A percentile compares a stretch with the other conserved stretches of the same genome.
Evolutionary conservation across 2,329 filamentous ascomycete species (phyloP).

Genomic region (Cylindrodendrum hubeiense): DNA sequence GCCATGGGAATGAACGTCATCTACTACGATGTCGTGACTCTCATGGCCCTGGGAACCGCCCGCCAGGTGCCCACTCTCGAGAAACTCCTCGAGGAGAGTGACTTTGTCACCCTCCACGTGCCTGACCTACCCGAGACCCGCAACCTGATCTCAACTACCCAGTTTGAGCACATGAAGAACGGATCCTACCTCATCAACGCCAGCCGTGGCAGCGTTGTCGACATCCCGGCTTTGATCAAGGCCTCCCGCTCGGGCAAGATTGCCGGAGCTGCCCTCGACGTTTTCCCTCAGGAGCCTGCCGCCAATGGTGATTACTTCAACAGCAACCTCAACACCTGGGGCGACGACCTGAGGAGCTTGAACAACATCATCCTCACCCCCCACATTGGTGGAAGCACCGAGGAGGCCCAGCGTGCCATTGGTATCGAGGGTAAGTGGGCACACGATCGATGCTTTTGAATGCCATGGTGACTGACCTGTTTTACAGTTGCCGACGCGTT

Average conservation of each 20-base stretch:
- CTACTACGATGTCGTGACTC: slow-evolving; percentile 93
- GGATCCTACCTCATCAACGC: slow-evolving; percentile 97
- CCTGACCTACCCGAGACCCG: slow-evolving; percentile 93
- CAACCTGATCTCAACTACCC: slow-evolving; percentile 85
- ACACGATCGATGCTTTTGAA: background rate
- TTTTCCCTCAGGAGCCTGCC: slow-evolving; percentile 93
- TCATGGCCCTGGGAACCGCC: slow-evolving; percentile 94
- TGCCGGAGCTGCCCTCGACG: slow-evolving; percentile 94
- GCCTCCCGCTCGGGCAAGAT: slow-evolving; percentile 88
- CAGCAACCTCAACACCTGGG: slow-evolving; percentile 84
- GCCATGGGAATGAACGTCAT: slow-evolving; percentile 98
- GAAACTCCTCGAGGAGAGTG: slow-evolving; percentile 80
- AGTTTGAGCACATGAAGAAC: slow-evolving; percentile 91
- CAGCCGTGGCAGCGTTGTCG: slow-evolving; percentile 91
- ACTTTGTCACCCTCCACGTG: slow-evolving; percentile 96
- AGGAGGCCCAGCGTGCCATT: slow-evolving; percentile 97
- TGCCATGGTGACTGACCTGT: slow-evolving; percentile 26
- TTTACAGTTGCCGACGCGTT: slow-evolving; percentile 81
- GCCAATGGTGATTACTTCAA: slow-evolving; percentile 97
- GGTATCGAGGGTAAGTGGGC: slow-evolving; percentile 78
- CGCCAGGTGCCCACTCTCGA: slow-evolving; percentile 85
- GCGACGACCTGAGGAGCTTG: slow-evolving; percentile 83
- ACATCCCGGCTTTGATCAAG: slow-evolving; percentile 91
- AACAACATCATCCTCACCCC: slow-evolving; percentile 96
- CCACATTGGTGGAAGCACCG: slow-evolving; percentile 97